Evolutionary conservation across 2,329 filamentous ascomycete genomes (phyloP).

Genomic region (Colletotrichum sp.): DNA sequence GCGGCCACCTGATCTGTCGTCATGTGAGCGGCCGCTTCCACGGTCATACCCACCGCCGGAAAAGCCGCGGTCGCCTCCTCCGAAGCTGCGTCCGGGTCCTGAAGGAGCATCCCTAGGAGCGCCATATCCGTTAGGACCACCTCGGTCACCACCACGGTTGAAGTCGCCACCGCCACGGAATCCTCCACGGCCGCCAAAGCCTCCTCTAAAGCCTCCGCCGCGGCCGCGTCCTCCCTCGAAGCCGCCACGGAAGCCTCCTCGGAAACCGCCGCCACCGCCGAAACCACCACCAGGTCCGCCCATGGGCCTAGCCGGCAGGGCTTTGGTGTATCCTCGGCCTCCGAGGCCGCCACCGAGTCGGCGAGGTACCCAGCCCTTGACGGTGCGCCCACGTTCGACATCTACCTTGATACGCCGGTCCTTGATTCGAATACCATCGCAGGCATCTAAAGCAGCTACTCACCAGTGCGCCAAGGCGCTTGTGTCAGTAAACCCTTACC

Average conservation of each 20-base stretch:
- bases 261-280: conserved; percentile 57
- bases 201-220: conserved; percentile 45
- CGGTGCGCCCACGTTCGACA: conserved; percentile 93
- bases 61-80: conserved; percentile 44
- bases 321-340: conserved; percentile 90
- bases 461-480: conserved; percentile 62
- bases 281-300: conserved; percentile 55
- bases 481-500: conserved; percentile 74
- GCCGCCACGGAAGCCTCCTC: conserved; percentile 50
- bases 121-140: conserved; percentile 53
- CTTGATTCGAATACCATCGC: conserved; percentile 90
- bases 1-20: conserved; percentile 60
- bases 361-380: conserved; percentile 90
- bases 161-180: conserved; percentile 49
- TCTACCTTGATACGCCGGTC: conserved; percentile 93
- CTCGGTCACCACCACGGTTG: conserved; percentile 44
- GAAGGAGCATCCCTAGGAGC: conserved; percentile 65
- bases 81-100: conserved; percentile 53
- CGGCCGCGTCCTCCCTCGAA: conserved; percentile 36
- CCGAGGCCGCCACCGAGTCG: conserved; percentile 92
- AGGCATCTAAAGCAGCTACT: conserved; percentile 86
- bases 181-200: conserved; percentile 63
- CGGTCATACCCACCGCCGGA: conserved; percentile 60
- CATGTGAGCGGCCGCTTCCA: conserved; percentile 62
- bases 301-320: conserved; percentile 72